Evolutionary conservation across 257 asterid species (phyloP).

Genomic region (Linderniella brevidens): DNA sequence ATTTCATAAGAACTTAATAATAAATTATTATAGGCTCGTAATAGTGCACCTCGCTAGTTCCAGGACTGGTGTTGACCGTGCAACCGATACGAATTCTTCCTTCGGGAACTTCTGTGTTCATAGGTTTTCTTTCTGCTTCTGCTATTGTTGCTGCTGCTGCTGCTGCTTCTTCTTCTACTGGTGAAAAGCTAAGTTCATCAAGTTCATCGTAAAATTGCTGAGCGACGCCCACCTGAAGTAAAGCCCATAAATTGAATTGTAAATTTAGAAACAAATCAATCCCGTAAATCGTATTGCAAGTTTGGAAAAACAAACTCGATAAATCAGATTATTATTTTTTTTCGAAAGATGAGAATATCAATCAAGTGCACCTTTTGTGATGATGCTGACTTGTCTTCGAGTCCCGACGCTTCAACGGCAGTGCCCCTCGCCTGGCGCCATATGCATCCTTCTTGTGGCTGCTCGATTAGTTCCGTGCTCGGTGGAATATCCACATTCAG

Average conservation of each 20-base stretch:
- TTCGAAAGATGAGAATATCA: constrained; percentile 4
- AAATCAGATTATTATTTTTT: no score
- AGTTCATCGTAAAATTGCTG: constrained; percentile 79
- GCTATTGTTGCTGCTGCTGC: constrained; percentile 15
- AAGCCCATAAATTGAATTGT: constrained; percentile 8
- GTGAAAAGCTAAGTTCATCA: constrained; percentile 32
- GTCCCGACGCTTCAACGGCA: constrained; percentile 49
- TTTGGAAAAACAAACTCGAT: no score
- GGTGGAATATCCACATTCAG: constrained; percentile 46
- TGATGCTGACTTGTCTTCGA: constrained; percentile 28
- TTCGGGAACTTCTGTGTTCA: constrained; percentile 20
- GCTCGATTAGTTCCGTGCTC: constrained; percentile 52
- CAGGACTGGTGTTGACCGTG: constrained; percentile 75
- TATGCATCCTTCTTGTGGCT: constrained; percentile 49
- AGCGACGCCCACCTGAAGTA: constrained; percentile 48
- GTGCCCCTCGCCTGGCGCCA: constrained; percentile 93
- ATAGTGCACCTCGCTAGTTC: constrained; percentile 98
- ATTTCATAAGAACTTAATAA: no score
- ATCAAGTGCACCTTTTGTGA: constrained; percentile 34
- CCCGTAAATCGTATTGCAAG: no score
- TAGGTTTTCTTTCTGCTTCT: constrained; percentile 10
- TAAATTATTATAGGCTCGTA: no score
- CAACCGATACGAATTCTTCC: constrained; percentile 40
- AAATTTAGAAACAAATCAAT: constrained; percentile 4
- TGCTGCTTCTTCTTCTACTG: constrained; percentile 22